phyloP scores from a whole-genome alignment of 75 land plant genomes.

The Chamaecyparis obtusa region DNA sequence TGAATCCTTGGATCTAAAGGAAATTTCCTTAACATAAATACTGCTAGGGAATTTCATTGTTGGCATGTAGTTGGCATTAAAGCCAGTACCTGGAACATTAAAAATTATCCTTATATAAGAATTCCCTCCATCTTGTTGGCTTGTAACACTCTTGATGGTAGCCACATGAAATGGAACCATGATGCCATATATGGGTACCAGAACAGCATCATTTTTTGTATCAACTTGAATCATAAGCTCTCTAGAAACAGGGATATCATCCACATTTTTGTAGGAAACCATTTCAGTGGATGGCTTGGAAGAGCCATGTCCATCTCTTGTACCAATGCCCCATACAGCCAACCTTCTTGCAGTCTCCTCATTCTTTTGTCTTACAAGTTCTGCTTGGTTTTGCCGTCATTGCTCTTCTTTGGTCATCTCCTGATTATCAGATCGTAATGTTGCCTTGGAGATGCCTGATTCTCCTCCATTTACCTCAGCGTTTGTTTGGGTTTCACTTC shows the following conservation, averaged over 20 bases:
- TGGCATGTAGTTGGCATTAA: constrained; percentile 59
- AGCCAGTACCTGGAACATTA: constrained; percentile 76
- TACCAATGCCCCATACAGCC: constrained; percentile 69
- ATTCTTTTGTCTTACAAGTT: constrained; percentile 81
- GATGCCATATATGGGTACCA: constrained; percentile 78
- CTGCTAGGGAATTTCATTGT: constrained; percentile 59
- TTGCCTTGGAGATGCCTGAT: constrained; percentile 42
- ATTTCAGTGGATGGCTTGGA: constrained; percentile 50
- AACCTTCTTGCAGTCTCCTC: constrained; percentile 87
- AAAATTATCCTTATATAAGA: constrained; percentile 69
- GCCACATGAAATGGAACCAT: constrained; percentile 95
- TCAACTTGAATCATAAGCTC: constrained; percentile 93
- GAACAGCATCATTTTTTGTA: constrained; percentile 82
- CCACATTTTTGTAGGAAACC: constrained; percentile 77
- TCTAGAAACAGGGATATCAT: constrained; percentile 48
- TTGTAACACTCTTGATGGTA: constrained; percentile 65
- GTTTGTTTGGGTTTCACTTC: constrained; percentile 39
- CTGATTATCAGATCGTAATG: constrained; percentile 79
- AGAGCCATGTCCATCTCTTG: constrained; percentile 56
- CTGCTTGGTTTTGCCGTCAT: constrained; percentile 84
- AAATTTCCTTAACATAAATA: constrained; percentile 86
- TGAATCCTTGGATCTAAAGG: constrained; percentile 87
- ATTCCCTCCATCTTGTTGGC: constrained; percentile 56
- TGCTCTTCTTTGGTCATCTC: constrained; percentile 88
- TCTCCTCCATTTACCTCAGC: constrained; percentile 38